Percentiles rank a stretch among this genome's conserved stretches.
Conservation (phyloP, 371 early-diverging fungal species). For the Mortierella sp. region DNA sequence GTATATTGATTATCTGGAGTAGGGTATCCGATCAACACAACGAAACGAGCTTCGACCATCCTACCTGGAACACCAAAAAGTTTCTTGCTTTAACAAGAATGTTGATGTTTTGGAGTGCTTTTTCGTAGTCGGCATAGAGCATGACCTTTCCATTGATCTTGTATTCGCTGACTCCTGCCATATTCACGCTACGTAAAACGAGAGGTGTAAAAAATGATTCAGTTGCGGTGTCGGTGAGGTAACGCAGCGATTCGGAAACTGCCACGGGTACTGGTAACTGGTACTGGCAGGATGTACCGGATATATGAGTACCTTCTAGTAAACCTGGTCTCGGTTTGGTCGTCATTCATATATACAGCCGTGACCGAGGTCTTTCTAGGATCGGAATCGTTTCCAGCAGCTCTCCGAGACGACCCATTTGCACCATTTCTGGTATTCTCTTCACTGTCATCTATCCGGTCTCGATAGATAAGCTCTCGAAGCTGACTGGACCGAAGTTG, state of each 20-base stretch:
- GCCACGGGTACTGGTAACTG: no score
- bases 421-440: slow-evolving; percentile 30
- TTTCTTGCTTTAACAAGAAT: slow-evolving; percentile 96
- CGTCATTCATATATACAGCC: slow-evolving; percentile 78
- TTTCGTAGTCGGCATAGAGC: slow-evolving; percentile 77
- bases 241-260: background rate
- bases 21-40: background rate
- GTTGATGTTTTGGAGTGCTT: slow-evolving; percentile 84
- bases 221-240: background rate
- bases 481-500: slow-evolving; percentile 90
- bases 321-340: slow-evolving; percentile 67
- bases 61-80: slow-evolving; percentile 97
- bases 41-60: no score
- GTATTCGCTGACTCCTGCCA: slow-evolving; percentile 87
- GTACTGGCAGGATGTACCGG: no score
- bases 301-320: slow-evolving; percentile 59
- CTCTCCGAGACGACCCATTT: slow-evolving; percentile 27
- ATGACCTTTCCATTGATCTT: slow-evolving; percentile 83
- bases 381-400: slow-evolving; percentile 55
- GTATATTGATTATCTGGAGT: background rate
- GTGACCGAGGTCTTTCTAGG: slow-evolving; percentile 78
- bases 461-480: slow-evolving; percentile 92
- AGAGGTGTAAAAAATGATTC: background rate
- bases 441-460: slow-evolving; percentile 49
- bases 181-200: slow-evolving; percentile 71